Evolutionary conservation across 192 early-diverging fungal genomes (phyloP), one percentile per base, ranked within the genome.

Genomic region (Backusella circina): DNA sequence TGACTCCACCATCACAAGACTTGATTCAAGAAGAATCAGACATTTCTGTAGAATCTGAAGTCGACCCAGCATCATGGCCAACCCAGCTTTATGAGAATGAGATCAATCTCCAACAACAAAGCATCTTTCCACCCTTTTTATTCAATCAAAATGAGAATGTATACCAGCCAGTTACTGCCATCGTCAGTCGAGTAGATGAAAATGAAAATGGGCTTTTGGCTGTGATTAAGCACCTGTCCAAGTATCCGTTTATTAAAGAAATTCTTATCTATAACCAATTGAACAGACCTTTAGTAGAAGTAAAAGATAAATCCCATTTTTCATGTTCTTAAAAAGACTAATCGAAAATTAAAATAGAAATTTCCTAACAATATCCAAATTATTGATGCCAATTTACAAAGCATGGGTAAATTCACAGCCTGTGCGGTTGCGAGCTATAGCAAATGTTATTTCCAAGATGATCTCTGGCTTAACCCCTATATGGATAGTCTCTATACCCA

Each of bases 381-480:
- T 54, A 82, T 79, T 0, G 74, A 88, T 82, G 82, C 54, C 79
- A 85, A 65, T 77, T 81, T 65, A 81, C 85, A 74, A 84, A 88
- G 54, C 80, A 85, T 65, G 35, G 61, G 72, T 5, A 39, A 47
- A 18, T 73, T 65, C 71, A 84, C 83, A 66, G 82, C 85, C 1
- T 89, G 88, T 64, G 70, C 74, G 6, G 71, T 86, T 41, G 83
- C 88, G 5, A 83, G 77, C 33, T 83, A 84, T 66, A 67, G 84
- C 47, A 76, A 84, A 61, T 89, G 88, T 65, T 89, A 89, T 70
- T 85, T 86, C 31, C 88, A 89, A 71, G 88, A 89, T 65, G 86
- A 89, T 67, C 82, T 86, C 65, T 86, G 85, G 83, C 75, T 89
- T 30, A 89, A 89, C 68, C 72, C 83, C 10, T 84, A 86, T 30